These are phyloP conservation scores for Phytophthora parvispora DNA, from an alignment of 352 stramenopile genomes.

Conservation along the genomic window DNA sequence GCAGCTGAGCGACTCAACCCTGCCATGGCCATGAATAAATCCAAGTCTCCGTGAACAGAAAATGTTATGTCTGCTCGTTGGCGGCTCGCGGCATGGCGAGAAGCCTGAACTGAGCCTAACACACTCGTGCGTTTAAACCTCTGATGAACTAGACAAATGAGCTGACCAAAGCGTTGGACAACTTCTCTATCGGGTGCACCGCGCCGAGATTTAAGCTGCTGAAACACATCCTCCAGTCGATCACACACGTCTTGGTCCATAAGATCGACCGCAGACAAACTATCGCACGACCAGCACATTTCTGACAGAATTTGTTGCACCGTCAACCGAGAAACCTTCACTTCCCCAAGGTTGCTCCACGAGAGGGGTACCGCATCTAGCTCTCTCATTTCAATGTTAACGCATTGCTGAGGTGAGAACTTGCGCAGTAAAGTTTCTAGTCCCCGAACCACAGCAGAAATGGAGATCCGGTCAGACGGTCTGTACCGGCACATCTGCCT, in stretches of 20 bases:
- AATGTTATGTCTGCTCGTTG: background rate
- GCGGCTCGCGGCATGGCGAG: background rate
- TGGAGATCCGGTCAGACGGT: background rate
- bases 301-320: background rate
- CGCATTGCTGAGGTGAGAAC: background rate
- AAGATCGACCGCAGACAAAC: background rate
- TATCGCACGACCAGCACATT: background rate
- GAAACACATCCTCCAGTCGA: background rate
- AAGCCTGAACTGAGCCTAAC: background rate
- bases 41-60: background rate
- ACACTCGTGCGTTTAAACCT: background rate
- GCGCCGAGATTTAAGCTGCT: background rate
- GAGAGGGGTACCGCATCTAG: background rate
- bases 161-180: background rate
- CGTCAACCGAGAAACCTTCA: background rate
- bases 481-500: slow-evolving; percentile 14
- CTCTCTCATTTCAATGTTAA: background rate
- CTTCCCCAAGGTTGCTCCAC: background rate
- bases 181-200: background rate
- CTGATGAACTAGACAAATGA: background rate
- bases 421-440: background rate
- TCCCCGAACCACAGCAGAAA: background rate
- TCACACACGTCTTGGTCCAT: background rate
- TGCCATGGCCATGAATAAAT: background rate
- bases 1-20: background rate